Conservation (phyloP, 768 basidiomycete species). For the Myochromella boudieri region DNA sequence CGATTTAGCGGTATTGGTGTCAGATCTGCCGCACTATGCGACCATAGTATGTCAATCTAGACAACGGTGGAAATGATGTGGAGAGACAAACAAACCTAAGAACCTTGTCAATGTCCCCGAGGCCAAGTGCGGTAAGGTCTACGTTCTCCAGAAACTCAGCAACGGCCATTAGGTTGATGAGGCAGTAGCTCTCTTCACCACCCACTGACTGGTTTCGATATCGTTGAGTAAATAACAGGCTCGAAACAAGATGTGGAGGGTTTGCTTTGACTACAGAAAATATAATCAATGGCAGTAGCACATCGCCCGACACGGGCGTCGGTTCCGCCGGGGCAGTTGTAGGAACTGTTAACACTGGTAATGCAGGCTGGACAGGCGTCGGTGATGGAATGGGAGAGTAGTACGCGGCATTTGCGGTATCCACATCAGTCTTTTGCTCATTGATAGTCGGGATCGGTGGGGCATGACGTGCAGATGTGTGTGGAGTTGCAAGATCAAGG, state of each 20-base stretch:
- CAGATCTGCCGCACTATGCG: conserved; percentile 68
- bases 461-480: conserved; percentile 1
- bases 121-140: conserved; percentile 67
- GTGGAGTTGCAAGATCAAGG: conserved; percentile 7
- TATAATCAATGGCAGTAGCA: conserved; percentile 91
- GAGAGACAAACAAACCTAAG: conserved; percentile 46
- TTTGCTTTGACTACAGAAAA: conserved; percentile 93
- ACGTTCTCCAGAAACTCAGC: conserved; percentile 96
- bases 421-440: conserved; percentile 13
- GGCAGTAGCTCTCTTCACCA: conserved; percentile 90
- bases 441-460: conserved; percentile 15
- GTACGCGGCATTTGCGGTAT: background rate
- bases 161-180: conserved; percentile 93
- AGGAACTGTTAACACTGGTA: conserved; percentile 17
- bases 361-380: conserved; percentile 5
- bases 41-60: background rate
- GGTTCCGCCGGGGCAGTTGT: conserved; percentile 23
- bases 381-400: conserved; percentile 10
- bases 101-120: conserved; percentile 57
- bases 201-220: conserved; percentile 57
- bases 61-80: conserved; percentile 1
- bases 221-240: conserved; percentile 63
- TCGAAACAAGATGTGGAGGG: conserved; percentile 75
- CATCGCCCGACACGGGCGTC: conserved; percentile 77
- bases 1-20: conserved; percentile 77